Percentiles rank a stretch among this genome's conserved stretches.
Conservation (phyloP, 164 flowering plant genomes). For the Piper longum region DNA sequence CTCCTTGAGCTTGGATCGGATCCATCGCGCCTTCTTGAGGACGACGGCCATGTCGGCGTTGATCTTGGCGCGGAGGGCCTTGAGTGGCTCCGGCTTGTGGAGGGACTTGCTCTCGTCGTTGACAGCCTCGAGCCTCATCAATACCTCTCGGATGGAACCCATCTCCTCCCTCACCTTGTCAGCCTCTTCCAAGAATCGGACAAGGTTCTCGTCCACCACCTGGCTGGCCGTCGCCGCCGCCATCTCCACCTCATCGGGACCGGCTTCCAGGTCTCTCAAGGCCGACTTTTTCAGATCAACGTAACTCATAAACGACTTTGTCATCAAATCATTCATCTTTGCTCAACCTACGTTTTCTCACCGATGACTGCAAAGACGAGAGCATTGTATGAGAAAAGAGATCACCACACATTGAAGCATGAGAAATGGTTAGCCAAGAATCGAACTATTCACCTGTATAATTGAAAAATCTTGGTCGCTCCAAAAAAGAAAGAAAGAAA, state of each 20-base stretch:
- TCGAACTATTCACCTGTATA: too few species aligned
- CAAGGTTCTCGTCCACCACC: constrained; percentile 30
- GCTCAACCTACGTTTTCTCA: not conserved
- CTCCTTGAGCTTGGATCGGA: constrained; percentile 42
- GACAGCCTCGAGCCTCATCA: constrained; percentile 29
- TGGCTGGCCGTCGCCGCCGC: constrained; percentile 6
- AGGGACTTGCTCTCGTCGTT: constrained; percentile 56
- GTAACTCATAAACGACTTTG: constrained; percentile 70
- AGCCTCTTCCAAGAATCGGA: constrained; percentile 53
- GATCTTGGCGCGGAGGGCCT: constrained; percentile 32
- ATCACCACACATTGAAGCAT: not conserved
- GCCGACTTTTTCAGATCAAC: constrained; percentile 79
- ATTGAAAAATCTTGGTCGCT: too few species aligned
- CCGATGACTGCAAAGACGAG: not conserved
- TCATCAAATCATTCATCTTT: constrained; percentile 84
- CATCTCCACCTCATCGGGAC: constrained; percentile 36
- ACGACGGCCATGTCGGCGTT: constrained; percentile 43
- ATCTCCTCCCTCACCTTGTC: constrained; percentile 56
- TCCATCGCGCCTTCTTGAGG: constrained; percentile 39
- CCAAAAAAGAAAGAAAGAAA: too few species aligned
- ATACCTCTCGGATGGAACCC: constrained; percentile 30
- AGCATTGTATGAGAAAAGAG: too few species aligned
- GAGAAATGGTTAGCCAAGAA: not conserved
- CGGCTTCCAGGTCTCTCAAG: constrained; percentile 61
- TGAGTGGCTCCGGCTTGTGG: constrained; percentile 61